These are phyloP conservation scores for Phalaenopsis aphrodite DNA, from an alignment of 106 monocot genomes.

Conservation along the genomic window DNA sequence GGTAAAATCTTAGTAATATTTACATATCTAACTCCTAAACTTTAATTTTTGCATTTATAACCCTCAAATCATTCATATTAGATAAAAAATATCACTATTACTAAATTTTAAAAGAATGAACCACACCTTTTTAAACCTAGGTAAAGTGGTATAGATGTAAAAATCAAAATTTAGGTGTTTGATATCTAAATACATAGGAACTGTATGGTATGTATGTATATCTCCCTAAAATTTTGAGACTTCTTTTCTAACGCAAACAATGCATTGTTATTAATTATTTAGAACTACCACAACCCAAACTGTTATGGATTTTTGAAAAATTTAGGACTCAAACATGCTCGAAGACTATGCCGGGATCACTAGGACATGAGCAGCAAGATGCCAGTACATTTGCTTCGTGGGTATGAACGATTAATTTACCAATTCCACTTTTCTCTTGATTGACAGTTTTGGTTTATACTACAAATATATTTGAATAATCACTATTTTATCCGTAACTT, in stretches of 20 bases:
- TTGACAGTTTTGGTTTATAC: not conserved
- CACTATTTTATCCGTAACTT: not conserved
- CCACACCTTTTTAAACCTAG: too few relatives aligned
- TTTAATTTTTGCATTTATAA: too few relatives aligned
- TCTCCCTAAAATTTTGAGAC: not conserved
- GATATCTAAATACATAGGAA: too few relatives aligned
- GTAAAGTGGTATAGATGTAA: too few relatives aligned
- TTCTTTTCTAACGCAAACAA: not conserved
- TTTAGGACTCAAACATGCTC: slow-evolving; percentile 68
- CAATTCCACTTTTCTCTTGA: not conserved
- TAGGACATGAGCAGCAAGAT: slow-evolving; percentile 79
- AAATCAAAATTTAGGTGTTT: too few relatives aligned
- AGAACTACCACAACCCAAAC: not conserved
- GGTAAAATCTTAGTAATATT: slow-evolving; percentile 28
- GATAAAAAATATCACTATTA: too few relatives aligned
- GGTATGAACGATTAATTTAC: slow-evolving; percentile 26
- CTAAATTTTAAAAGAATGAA: too few relatives aligned
- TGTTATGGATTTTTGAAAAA: not conserved
- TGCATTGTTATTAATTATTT: not conserved
- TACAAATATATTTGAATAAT: not conserved
- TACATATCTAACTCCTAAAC: too few relatives aligned
- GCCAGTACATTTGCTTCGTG: slow-evolving; percentile 77
- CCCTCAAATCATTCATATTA: too few relatives aligned
- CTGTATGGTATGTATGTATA: too few relatives aligned
- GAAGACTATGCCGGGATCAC: slow-evolving; percentile 76